phyloP scores from a whole-genome alignment of 257 asterid genomes.

The Solanum rostratum region DNA sequence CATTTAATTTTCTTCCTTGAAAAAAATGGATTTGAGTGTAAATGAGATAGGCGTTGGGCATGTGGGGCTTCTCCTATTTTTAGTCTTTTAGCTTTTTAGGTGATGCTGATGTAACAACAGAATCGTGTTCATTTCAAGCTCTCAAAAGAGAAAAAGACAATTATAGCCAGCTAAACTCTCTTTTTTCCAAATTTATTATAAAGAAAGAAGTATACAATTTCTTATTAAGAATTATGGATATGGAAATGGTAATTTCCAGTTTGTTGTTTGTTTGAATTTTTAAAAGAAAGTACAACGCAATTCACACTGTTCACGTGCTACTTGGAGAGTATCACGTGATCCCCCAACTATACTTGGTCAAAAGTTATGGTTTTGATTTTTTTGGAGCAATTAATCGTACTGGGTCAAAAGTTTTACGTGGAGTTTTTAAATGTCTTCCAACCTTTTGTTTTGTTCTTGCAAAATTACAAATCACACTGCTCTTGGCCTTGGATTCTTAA shows the following conservation, averaged over 20 bases:
- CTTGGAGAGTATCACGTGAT: conserved; percentile 3
- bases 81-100: not conserved
- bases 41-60: not conserved
- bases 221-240: too few relatives aligned
- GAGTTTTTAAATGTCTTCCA: not conserved
- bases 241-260: too few relatives aligned
- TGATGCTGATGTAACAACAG: not conserved
- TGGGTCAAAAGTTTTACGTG: not conserved
- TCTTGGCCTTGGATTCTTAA: not conserved
- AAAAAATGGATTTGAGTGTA: not conserved
- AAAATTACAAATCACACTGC: not conserved
- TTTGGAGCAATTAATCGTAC: not conserved
- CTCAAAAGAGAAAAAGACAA: not conserved
- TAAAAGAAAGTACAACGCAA: not conserved
- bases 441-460: not conserved
- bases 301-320: conserved; percentile 42
- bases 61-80: not conserved
- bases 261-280: not conserved
- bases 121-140: not conserved
- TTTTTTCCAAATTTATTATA: not conserved
- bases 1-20: not conserved
- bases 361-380: not conserved
- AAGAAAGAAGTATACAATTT: too few relatives aligned
- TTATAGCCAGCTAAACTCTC: not conserved
- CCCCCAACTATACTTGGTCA: not conserved